Conservation (phyloP, 2,329 filamentous ascomycete species). For the Lasiodiplodia sp. region DNA sequence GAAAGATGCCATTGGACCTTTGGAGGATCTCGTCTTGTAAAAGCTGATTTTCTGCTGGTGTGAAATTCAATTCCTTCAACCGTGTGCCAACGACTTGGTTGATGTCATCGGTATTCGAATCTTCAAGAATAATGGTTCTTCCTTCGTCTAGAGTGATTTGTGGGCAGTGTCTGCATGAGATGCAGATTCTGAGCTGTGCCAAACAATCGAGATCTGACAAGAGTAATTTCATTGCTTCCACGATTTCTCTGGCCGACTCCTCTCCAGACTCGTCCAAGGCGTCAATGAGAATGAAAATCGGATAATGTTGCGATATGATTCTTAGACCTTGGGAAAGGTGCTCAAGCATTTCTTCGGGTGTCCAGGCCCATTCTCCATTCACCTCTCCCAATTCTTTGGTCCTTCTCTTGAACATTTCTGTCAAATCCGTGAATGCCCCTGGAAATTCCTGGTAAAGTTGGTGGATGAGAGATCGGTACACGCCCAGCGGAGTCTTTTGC, state of each 20-base stretch:
- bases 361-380: neutral
- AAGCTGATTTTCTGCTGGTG: neutral
- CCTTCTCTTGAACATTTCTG: neutral
- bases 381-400: neutral
- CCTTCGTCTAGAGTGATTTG: neutral
- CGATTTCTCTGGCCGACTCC: neutral
- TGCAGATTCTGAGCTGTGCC: neutral
- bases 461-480: neutral
- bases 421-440: neutral
- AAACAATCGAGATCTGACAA: neutral
- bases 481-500: neutral
- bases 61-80: neutral
- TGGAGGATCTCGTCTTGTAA: neutral
- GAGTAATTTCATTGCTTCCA: neutral
- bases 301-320: neutral
- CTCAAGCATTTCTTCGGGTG: neutral
- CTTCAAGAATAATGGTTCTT: neutral
- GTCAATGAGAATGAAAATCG: neutral
- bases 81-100: neutral
- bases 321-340: neutral
- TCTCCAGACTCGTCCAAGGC: constrained; percentile 2
- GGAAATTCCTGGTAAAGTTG: neutral
- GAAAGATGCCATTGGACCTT: neutral
- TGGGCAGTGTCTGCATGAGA: constrained; percentile 2
- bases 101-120: neutral